These are phyloP conservation scores for Pythium dissimile DNA, from an alignment of 352 stramenopile species.

Conservation along the genomic window DNA sequence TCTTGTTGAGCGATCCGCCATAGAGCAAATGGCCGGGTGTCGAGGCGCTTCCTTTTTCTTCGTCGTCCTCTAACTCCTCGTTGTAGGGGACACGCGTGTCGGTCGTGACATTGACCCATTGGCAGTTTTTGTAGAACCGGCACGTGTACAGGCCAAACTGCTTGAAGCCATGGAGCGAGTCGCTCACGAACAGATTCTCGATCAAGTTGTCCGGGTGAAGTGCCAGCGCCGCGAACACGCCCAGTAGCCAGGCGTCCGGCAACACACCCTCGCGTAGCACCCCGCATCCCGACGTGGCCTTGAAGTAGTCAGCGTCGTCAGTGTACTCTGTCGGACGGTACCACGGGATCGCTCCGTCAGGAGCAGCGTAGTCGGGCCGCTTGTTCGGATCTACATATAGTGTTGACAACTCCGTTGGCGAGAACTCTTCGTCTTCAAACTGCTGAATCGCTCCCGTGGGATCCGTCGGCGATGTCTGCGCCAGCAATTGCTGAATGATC, in stretches of 20 bases:
- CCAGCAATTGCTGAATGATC: conserved; percentile 35
- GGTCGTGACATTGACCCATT: conserved; percentile 86
- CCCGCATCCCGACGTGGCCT: conserved; percentile 53
- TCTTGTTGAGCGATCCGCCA: conserved; percentile 65
- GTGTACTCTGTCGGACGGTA: conserved; percentile 72
- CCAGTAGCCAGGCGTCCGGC: conserved; percentile 84
- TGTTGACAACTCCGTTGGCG: conserved; percentile 32
- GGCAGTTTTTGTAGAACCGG: conserved; percentile 90
- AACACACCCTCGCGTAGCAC: conserved; percentile 56
- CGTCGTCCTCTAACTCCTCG: conserved; percentile 36
- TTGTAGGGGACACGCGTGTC: conserved; percentile 84
- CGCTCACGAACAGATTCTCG: conserved; percentile 89
- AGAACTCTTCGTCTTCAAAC: conserved; percentile 65
- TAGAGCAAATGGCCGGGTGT: conserved; percentile 61
- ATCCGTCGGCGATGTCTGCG: background rate
- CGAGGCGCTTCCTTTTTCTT: conserved; percentile 23
- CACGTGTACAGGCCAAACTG: conserved; percentile 88
- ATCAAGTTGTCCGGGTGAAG: conserved; percentile 82
- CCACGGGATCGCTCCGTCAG: conserved; percentile 37
- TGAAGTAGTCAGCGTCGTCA: conserved; percentile 85
- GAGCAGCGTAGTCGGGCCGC: conserved; percentile 53
- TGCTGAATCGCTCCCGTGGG: conserved; percentile 3
- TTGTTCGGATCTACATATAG: conserved; percentile 58
- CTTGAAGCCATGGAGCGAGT: conserved; percentile 74
- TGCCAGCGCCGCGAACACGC: conserved; percentile 79